These are phyloP conservation scores for Lentinula sp. DNA, from an alignment of 768 basidiomycete species.

Conservation along the genomic window DNA sequence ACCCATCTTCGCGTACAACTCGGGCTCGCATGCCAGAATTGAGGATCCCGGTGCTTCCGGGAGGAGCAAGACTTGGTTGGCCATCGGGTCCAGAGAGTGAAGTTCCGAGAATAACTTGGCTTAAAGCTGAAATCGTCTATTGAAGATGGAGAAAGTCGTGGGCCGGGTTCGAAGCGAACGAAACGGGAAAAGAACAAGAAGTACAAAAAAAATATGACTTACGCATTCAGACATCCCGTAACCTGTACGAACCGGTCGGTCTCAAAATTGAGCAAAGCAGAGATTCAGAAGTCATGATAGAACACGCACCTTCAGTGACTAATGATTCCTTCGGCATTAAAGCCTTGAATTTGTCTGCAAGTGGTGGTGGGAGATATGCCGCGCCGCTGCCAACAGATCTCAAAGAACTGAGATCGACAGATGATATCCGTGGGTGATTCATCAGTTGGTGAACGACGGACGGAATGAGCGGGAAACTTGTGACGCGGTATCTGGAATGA, in stretches of 20 bases:
- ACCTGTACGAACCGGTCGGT: slow-evolving; percentile 25
- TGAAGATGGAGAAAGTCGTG: background rate
- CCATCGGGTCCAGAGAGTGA: slow-evolving; percentile 28
- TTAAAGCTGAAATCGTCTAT: slow-evolving; percentile 51
- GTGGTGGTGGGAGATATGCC: slow-evolving; percentile 58
- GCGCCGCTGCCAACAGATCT: slow-evolving; percentile 44
- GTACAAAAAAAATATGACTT: slow-evolving; percentile 17
- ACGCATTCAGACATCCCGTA: slow-evolving; percentile 72
- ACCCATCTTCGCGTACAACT: slow-evolving; percentile 53
- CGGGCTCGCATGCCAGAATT: slow-evolving; percentile 60
- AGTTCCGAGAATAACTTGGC: slow-evolving; percentile 36
- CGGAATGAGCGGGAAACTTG: slow-evolving; percentile 47
- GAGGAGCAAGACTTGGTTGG: background rate
- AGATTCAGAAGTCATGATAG: background rate
- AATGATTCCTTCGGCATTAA: slow-evolving; percentile 26
- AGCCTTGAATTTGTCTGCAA: slow-evolving; percentile 34
- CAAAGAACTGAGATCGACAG: slow-evolving; percentile 50
- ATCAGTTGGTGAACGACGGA: slow-evolving; percentile 63
- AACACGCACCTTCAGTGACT: slow-evolving; percentile 37
- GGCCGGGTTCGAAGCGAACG: no score
- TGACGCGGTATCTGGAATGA: slow-evolving; percentile 44
- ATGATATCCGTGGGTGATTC: slow-evolving; percentile 41
- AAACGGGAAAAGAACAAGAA: background rate
- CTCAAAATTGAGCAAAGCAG: background rate
- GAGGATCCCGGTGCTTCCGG: slow-evolving; percentile 51